Base-by-base conservation (phyloP, 805 yeast species). In the Yarrowia divulgata region DNA sequence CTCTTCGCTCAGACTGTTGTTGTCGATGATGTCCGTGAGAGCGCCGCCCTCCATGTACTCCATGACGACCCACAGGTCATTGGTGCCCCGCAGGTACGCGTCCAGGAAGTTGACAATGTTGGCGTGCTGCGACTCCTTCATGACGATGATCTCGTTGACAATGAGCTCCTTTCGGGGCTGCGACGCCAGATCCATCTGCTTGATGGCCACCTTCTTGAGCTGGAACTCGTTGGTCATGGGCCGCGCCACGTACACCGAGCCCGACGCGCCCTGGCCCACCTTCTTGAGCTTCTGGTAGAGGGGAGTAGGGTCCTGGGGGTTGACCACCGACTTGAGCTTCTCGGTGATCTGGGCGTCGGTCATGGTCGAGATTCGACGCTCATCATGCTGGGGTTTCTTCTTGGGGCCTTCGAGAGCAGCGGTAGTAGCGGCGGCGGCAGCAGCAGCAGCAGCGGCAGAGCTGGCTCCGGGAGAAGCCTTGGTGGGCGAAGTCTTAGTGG, bases 21-120 rank as follows among this genome's bases (percentile, higher is more conserved):
- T 91, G 69, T 93, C 97, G 75, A 96, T 93, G 49, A 96, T 91
- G 80, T 95, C 99, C 0, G 98, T 95, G 73, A 95, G 82, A 5
- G 97, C 90, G 0, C 99, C 99, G 68, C 99, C 99, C 80, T 96
- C 98, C 99, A 95, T 95, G 78, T 88, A 96, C 79, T 95, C 99
- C 99, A 95, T 95, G 40, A 96, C 90, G n/a, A 95, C 99, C 99
- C 99, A 95, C 69, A 95, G 82, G 67, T 81, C 82, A 40, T 80
- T 79, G 35, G 71, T 67, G 55, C 90, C 91, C 70, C 86, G 87
- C 69, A 90, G 80, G 77, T 88, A 95, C 0, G 97, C 88, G 75
- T 94, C 97, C 71, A 94, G 87, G 77, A 91, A 95, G 78, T 95
- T 95, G 70, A 95, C 99, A 79, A 95, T 95, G 77, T 95, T 95